phyloP scores from a whole-genome alignment of 2,329 filamentous ascomycete species.

The Aspergillus ochraceoroseus region DNA sequence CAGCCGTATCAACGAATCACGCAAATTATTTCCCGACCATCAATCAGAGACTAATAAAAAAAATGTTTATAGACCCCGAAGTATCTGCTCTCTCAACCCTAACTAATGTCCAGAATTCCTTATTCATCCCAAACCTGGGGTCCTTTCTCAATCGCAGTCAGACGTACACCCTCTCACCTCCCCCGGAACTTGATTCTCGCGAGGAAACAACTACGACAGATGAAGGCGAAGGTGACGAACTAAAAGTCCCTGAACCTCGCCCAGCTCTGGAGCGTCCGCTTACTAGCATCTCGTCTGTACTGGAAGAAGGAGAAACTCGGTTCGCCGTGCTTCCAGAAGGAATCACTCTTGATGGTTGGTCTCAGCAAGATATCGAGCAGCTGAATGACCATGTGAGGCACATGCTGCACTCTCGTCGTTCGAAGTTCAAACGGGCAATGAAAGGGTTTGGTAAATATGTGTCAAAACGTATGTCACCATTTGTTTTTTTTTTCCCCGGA shows the following conservation, averaged over 20 bases:
- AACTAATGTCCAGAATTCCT: slow-evolving; percentile 84
- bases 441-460: slow-evolving; percentile 78
- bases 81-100: slow-evolving; percentile 76
- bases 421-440: slow-evolving; percentile 72
- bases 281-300: slow-evolving; percentile 61
- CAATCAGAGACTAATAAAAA: too few relatives aligned
- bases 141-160: slow-evolving; percentile 69
- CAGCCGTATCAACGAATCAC: too few relatives aligned
- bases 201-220: slow-evolving; percentile 26
- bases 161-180: slow-evolving; percentile 66
- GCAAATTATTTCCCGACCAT: too few relatives aligned
- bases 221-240: slow-evolving; percentile 24
- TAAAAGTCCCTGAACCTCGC: slow-evolving; percentile 22
- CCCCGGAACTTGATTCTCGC: slow-evolving; percentile 28
- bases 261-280: slow-evolving; percentile 34
- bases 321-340: slow-evolving; percentile 78
- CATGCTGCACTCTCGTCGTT: slow-evolving; percentile 75
- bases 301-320: slow-evolving; percentile 65
- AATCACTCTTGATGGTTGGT: slow-evolving; percentile 68
- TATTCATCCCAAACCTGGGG: slow-evolving; percentile 80
- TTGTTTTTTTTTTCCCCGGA: not conserved
- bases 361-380: slow-evolving; percentile 64
- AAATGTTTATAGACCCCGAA: slow-evolving; percentile 65
- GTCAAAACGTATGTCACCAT: slow-evolving; percentile 51
- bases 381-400: slow-evolving; percentile 83